These are phyloP conservation scores for Fusarium foetens DNA, from an alignment of 2,329 filamentous ascomycete genomes.

Conservation along the genomic window DNA sequence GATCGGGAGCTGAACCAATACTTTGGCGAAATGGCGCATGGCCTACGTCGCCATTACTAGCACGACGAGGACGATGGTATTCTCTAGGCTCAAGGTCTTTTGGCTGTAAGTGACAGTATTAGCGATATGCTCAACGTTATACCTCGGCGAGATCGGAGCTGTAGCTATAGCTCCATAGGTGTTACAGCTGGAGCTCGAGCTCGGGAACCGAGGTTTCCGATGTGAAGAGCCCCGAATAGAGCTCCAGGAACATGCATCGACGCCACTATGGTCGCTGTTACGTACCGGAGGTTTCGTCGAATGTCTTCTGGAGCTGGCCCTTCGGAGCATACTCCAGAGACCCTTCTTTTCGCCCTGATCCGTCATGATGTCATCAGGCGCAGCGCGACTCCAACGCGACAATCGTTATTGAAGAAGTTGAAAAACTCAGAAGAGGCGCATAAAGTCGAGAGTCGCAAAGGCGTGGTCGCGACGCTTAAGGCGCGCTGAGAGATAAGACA, in stretches of 20 bases:
- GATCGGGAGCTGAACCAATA: slow-evolving; percentile 53
- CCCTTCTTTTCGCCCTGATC: slow-evolving; percentile 53
- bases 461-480: slow-evolving; percentile 29
- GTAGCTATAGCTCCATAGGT: slow-evolving; percentile 21
- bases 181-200: slow-evolving; percentile 19
- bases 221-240: neutral
- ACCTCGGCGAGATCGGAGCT: slow-evolving; percentile 22
- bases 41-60: slow-evolving; percentile 30
- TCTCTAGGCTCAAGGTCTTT: slow-evolving; percentile 33
- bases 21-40: slow-evolving; percentile 24
- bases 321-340: slow-evolving; percentile 63
- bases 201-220: slow-evolving; percentile 1
- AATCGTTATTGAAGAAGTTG: slow-evolving; percentile 5
- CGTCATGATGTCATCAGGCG: slow-evolving; percentile 47
- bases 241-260: neutral
- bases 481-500: slow-evolving; percentile 28
- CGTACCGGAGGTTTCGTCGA: slow-evolving; percentile 39
- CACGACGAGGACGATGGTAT: slow-evolving; percentile 36
- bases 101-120: slow-evolving; percentile 14
- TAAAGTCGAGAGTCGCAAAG: slow-evolving; percentile 12
- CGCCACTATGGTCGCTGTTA: slow-evolving; percentile 1
- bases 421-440: slow-evolving; percentile 1
- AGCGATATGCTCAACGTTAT: slow-evolving; percentile 9
- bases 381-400: slow-evolving; percentile 27
- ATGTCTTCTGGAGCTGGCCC: slow-evolving; percentile 52